Percentiles rank a stretch among this genome's conserved stretches.
Conservation (phyloP, 352 stramenopile species). For the Phytophthora megakarya region DNA sequence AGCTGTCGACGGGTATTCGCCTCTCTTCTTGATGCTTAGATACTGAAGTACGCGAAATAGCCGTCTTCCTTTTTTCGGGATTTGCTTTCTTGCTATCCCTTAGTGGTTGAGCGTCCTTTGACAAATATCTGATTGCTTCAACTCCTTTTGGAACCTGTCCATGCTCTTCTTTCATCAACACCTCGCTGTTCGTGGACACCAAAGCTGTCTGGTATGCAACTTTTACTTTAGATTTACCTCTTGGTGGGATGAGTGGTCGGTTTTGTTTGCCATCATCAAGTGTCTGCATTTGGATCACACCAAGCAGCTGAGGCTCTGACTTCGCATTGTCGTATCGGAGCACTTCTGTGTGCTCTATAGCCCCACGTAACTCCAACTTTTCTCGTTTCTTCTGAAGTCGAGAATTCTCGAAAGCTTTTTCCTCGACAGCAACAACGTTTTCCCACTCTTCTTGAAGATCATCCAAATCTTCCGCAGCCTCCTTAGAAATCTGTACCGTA, state of each 20-base stretch:
- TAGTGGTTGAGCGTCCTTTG: constrained; percentile 36
- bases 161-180: constrained; percentile 41
- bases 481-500: constrained; percentile 84
- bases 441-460: constrained; percentile 74
- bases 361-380: constrained; percentile 55
- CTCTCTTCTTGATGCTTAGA: constrained; percentile 43
- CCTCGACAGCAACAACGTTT: constrained; percentile 58
- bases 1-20: constrained; percentile 75
- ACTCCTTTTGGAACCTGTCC: constrained; percentile 27
- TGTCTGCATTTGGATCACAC: constrained; percentile 53
- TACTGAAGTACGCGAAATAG: constrained; percentile 14
- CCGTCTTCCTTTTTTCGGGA: constrained; percentile 16
- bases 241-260: constrained; percentile 19
- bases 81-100: constrained; percentile 17
- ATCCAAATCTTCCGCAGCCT: constrained; percentile 77
- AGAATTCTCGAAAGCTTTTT: constrained; percentile 59
- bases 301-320: constrained; percentile 49
- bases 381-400: constrained; percentile 52
- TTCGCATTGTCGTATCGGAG: constrained; percentile 57
- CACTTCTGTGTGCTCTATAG: constrained; percentile 67
- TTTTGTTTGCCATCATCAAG: constrained; percentile 24
- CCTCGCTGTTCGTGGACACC: constrained; percentile 26
- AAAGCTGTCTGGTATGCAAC: constrained; percentile 25
- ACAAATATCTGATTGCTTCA: constrained; percentile 35
- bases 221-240: not conserved